These are phyloP conservation scores for Saturnispora halmiae DNA, from an alignment of 805 yeast genomes.

Conservation along the genomic window DNA sequence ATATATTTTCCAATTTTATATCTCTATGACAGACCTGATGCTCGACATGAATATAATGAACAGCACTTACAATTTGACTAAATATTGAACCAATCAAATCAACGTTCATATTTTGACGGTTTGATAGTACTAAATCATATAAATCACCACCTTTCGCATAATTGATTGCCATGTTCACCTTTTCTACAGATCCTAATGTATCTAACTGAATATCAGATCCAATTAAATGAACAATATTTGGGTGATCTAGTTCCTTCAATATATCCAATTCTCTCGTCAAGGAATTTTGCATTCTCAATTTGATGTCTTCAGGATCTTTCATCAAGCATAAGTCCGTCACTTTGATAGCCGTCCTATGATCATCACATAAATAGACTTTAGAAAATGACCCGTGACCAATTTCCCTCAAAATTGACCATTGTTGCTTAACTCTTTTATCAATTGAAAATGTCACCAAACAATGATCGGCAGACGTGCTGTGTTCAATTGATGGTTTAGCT, in stretches of 20 bases:
- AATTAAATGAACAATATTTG: conserved; percentile 55
- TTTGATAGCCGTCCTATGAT: conserved; percentile 58
- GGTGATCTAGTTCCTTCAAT: conserved; percentile 49
- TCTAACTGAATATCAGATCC: conserved; percentile 32
- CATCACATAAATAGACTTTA: conserved; percentile 43
- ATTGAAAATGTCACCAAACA: conserved; percentile 6
- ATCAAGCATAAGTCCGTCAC: conserved; percentile 29
- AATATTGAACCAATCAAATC: conserved; percentile 51
- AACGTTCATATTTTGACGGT: conserved; percentile 37
- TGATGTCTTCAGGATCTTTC: conserved; percentile 29
- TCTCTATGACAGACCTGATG: conserved; percentile 78
- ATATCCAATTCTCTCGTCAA: conserved; percentile 68
- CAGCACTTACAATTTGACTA: conserved; percentile 61
- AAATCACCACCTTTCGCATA: conserved; percentile 83
- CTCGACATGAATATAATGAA: conserved; percentile 58
- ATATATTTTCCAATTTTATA: conserved; percentile 76
- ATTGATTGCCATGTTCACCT: conserved; percentile 51
- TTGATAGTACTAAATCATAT: conserved; percentile 47
- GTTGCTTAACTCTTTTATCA: conserved; percentile 12
- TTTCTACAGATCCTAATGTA: not conserved
- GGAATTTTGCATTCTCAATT: conserved; percentile 50
- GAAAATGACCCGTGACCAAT: conserved; percentile 68
- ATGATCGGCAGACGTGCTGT: not conserved
- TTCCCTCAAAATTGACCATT: conserved; percentile 29
- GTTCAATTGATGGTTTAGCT: not conserved